Evolutionary conservation across 2,329 filamentous ascomycete species (phyloP), one percentile per base, ranked within the genome.

Genomic region (Calonectria leucothoes): DNA sequence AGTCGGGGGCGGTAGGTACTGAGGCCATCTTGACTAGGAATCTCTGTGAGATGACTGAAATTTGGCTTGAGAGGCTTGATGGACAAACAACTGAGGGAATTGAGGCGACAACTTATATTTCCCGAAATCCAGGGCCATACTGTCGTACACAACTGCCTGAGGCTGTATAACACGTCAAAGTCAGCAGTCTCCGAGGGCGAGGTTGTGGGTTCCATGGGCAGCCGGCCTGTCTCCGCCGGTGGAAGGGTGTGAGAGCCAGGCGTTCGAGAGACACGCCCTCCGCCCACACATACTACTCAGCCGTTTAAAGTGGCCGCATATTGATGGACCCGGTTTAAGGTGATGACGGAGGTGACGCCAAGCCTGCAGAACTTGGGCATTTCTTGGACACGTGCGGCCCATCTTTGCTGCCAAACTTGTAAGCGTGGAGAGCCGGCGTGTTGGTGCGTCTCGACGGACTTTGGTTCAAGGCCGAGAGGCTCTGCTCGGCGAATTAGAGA

Each of bases 1-100:
- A 81, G 59, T 80, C 79, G 25, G 79, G 79, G 20, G 78, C 77
- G n/a, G 77, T 78, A 78, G 80, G 79, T n/a, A 78, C 77, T 59
- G 79, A 80, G 45, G 77, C 79, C 79, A 80, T 80, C 23, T 78
- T 77, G 70, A 69, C 29, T 14, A 20, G 59, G 61, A 29, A 64
- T 35, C 35, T 42, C 45, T 55, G 23, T 64, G 45, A 68, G 55
- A 39, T 61, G 55, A 39, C 35, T 64, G 67, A 49, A 42, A 63
- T 37, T 67, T 64, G 55, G 27, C 64, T 72, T 64, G 65, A 5
- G 15, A 57, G 70, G 66, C 57, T 72, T 64, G 70, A 37, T 69
- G 45, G 57, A 51, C 29, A 39, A 12, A 25, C 51, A 51, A 12
- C 39, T 49, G 65, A 33, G 68, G 49, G 65, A 65, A 35, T 57